Percentiles rank a stretch among this genome's conserved stretches.
Evolutionary conservation across 768 basidiomycete genomes (phyloP).

Genomic region (Trametes cinnabarina): DNA sequence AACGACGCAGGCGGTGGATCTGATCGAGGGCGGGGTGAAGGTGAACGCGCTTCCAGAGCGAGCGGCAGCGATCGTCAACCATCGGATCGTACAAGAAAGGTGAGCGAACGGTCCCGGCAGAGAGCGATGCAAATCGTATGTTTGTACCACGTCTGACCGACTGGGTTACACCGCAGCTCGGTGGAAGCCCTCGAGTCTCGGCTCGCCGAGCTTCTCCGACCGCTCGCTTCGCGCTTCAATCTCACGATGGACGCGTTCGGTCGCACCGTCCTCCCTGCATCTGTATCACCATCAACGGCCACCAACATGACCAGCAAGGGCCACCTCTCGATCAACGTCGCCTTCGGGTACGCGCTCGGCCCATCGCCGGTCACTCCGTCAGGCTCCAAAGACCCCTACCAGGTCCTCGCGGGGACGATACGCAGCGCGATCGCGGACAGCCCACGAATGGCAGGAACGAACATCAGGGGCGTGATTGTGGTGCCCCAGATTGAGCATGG

Average conservation of each 20-base stretch:
- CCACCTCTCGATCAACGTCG: slow-evolving; percentile 47
- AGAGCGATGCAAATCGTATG: too few species aligned
- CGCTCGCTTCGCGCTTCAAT: slow-evolving; percentile 58
- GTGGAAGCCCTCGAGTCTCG: slow-evolving; percentile 46
- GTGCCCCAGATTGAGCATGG: slow-evolving; percentile 19
- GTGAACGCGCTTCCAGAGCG: slow-evolving; percentile 78
- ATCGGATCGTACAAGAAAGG: slow-evolving; percentile 51
- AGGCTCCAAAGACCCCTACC: slow-evolving; percentile 27
- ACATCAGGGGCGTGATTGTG: slow-evolving; percentile 18
- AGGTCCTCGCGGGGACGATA: slow-evolving; percentile 37
- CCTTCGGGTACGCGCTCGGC: slow-evolving; percentile 50
- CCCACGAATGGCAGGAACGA: slow-evolving; percentile 4
- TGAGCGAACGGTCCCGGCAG: neutral
- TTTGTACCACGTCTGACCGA: neutral
- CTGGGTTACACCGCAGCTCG: slow-evolving; percentile 11
- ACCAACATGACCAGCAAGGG: slow-evolving; percentile 36
- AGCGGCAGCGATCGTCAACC: slow-evolving; percentile 68
- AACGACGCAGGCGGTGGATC: slow-evolving; percentile 78
- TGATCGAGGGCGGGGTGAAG: slow-evolving; percentile 41
- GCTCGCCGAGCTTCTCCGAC: slow-evolving; percentile 52
- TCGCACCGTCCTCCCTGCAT: slow-evolving; percentile 25
- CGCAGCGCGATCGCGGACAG: slow-evolving; percentile 12
- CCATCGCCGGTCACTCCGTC: slow-evolving; percentile 63
- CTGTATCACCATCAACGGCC: slow-evolving; percentile 7
- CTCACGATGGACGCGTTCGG: slow-evolving; percentile 63